Percentiles rank a stretch among this genome's conserved stretches.
These are phyloP conservation scores for Ganoderma sinense DNA, from an alignment of 1,284 basidiomycete genomes.

Conservation along the genomic window DNA sequence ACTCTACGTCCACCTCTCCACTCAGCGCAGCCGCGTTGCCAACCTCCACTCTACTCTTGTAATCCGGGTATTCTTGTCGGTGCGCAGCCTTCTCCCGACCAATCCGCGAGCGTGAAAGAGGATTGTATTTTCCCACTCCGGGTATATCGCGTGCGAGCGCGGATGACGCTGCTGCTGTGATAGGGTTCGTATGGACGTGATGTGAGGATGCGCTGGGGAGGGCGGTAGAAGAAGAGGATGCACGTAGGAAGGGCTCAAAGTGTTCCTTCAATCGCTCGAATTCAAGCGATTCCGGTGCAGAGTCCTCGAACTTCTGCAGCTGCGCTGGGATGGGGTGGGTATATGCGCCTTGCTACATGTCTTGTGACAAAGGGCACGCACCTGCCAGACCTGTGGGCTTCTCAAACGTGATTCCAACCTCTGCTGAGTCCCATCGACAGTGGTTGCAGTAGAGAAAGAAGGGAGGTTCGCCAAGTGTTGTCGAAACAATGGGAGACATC, in stretches of 20 bases:
- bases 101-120: constrained; percentile 59
- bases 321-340: constrained; percentile 64
- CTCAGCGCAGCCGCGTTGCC: constrained; percentile 59
- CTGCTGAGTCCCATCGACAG: constrained; percentile 95
- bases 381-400: constrained; percentile 95
- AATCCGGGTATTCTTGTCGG: constrained; percentile 78
- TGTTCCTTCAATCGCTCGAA: constrained; percentile 95
- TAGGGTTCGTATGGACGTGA: constrained; percentile 76
- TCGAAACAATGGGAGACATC: constrained; percentile 54
- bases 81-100: constrained; percentile 67
- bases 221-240: constrained; percentile 73
- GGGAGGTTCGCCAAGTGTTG: constrained; percentile 79
- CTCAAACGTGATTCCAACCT: constrained; percentile 92
- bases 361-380: constrained; percentile 45
- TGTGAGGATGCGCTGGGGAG: constrained; percentile 57
- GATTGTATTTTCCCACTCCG: constrained; percentile 78
- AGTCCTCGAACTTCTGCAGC: constrained; percentile 87
- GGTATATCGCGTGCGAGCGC: constrained; percentile 84
- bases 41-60: constrained; percentile 73
- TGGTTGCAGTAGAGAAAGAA: constrained; percentile 92
- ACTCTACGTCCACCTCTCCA: constrained; percentile 75
- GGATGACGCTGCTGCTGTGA: constrained; percentile 86
- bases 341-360: not conserved
- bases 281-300: constrained; percentile 84
- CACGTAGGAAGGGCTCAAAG: constrained; percentile 88